phyloP scores from a whole-genome alignment of 331 rosid species.

The Acacia pycnantha region DNA sequence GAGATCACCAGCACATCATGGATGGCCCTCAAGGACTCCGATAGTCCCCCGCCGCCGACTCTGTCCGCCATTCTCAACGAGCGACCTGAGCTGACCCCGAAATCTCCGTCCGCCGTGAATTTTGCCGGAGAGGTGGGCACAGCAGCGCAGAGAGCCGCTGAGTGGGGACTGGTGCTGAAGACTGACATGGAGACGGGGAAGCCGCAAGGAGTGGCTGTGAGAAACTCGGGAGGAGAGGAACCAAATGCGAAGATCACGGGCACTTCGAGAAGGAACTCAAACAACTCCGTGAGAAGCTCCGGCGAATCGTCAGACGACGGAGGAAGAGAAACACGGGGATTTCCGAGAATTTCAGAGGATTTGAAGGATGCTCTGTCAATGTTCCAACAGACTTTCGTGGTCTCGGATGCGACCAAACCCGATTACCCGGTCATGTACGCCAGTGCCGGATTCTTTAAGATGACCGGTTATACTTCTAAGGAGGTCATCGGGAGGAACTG shows the following conservation, averaged over 20 bases:
- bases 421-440: constrained; percentile 94
- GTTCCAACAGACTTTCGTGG: constrained; percentile 94
- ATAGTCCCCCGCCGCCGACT: constrained; percentile 26
- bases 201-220: constrained; percentile 69
- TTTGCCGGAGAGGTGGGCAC: constrained; percentile 31
- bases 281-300: constrained; percentile 65
- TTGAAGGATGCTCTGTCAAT: constrained; percentile 76
- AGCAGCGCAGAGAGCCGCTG: constrained; percentile 87
- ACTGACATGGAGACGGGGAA: constrained; percentile 82
- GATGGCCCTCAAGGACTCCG: constrained; percentile 77
- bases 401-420: constrained; percentile 87
- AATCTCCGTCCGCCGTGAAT: background rate
- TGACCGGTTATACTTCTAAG: constrained; percentile 92
- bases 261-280: constrained; percentile 57
- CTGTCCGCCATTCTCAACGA: constrained; percentile 41
- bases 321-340: constrained; percentile 50
- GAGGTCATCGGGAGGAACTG: constrained; percentile 89
- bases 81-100: background rate
- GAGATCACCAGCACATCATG: constrained; percentile 64
- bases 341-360: constrained; percentile 77
- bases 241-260: constrained; percentile 25
- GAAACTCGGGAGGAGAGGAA: constrained; percentile 77
- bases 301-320: constrained; percentile 66
- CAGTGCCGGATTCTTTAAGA: constrained; percentile 89
- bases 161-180: constrained; percentile 86